Percentiles rank a stretch among this genome's conserved stretches.
Evolutionary conservation across 768 basidiomycete genomes (phyloP).

Genomic region (Trametes coccinea): DNA sequence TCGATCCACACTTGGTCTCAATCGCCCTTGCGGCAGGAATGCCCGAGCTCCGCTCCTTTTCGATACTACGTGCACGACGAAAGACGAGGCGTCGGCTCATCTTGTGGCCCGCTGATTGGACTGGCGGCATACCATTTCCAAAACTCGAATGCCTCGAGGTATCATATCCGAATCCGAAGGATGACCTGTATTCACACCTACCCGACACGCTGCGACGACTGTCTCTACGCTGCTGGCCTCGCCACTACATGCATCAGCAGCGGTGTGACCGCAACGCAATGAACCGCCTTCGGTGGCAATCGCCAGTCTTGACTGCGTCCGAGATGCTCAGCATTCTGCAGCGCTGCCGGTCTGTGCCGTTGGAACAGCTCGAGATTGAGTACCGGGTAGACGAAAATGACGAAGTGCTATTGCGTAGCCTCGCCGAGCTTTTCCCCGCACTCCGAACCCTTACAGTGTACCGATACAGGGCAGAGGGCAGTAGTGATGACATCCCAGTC

Average conservation of each 20-base stretch:
- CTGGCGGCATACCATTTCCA: neutral
- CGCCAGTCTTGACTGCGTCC: neutral
- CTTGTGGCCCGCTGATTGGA: neutral
- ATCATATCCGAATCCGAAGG: neutral
- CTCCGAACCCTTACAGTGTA: neutral
- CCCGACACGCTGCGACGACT: neutral
- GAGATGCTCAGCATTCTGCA: neutral
- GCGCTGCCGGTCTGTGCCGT: neutral
- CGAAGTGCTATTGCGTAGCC: neutral
- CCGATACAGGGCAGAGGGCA: neutral
- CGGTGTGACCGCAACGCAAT: neutral
- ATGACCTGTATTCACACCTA: neutral
- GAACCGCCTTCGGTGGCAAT: neutral
- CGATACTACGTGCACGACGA: neutral
- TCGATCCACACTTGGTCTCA: no score
- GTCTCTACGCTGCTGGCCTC: neutral
- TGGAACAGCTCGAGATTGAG: conserved; percentile 2
- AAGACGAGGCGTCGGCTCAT: neutral
- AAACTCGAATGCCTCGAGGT: neutral
- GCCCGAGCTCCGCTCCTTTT: neutral
- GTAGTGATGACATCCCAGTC: neutral
- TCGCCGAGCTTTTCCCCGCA: neutral
- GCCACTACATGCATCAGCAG: neutral
- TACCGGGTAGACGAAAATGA: conserved; percentile 1
- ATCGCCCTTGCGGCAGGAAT: neutral